Conservation (phyloP, 192 early-diverging fungal species). For the Backusella luteola region DNA sequence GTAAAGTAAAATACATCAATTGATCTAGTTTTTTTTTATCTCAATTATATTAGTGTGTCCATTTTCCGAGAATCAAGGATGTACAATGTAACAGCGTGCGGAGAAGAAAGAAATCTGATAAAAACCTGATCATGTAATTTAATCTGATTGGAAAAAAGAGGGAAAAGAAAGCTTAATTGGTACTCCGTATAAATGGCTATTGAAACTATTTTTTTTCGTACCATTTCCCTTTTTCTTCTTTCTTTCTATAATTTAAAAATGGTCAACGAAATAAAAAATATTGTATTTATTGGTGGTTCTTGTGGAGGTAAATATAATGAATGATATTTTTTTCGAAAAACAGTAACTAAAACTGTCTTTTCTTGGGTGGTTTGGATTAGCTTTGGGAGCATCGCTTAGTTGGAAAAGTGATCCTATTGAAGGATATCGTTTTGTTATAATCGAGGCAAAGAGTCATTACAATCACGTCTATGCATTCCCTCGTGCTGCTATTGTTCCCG, state of each 20-base stretch:
- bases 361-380: conserved; percentile 12
- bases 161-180: not conserved
- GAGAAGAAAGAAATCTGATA: conserved; percentile 4
- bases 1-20: not conserved
- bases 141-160: not conserved
- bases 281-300: conserved; percentile 53
- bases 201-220: not conserved
- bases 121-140: not conserved
- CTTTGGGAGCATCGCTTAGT: conserved; percentile 26
- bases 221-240: not conserved
- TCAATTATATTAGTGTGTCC: not conserved
- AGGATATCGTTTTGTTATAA: conserved; percentile 53
- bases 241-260: not conserved
- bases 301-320: conserved; percentile 37
- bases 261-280: conserved; percentile 14
- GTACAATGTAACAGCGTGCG: not conserved
- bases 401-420: conserved; percentile 37
- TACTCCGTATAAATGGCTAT: not conserved
- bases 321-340: not conserved
- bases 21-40: not conserved
- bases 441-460: conserved; percentile 54
- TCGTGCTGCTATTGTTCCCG: conserved; percentile 51
- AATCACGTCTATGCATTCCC: conserved; percentile 66
- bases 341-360: not conserved
- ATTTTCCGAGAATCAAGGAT: not conserved